Conservation (phyloP, 345 rosid species). For the Syzygium grande region DNA sequence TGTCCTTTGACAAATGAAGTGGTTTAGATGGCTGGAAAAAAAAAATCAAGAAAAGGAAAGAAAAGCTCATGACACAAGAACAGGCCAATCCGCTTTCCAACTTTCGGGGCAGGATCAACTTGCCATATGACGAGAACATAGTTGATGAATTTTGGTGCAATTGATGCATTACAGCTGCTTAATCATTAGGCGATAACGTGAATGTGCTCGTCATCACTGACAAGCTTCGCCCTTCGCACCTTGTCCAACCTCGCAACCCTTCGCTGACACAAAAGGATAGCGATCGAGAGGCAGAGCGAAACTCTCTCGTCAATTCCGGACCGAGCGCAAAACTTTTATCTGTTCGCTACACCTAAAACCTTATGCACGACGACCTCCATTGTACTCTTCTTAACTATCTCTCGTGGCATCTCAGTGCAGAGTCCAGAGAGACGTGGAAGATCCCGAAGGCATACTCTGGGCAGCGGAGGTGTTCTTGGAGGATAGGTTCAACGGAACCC, state of each 20-base stretch:
- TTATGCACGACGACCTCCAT: rapidly evolving
- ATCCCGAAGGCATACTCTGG: too few relatives aligned
- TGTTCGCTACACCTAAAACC: not conserved
- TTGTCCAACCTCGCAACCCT: not conserved
- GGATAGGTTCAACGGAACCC: too few relatives aligned
- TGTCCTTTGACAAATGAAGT: not conserved
- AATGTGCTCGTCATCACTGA: not conserved
- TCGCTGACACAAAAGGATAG: not conserved
- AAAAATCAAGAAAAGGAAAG: too few relatives aligned
- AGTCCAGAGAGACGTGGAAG: too few relatives aligned
- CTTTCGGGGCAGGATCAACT: not conserved
- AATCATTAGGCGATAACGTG: not conserved
- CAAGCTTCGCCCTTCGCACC: not conserved
- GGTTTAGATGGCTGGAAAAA: not conserved
- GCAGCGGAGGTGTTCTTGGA: too few relatives aligned
- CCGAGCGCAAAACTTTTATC: not conserved
- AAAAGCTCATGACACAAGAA: too few relatives aligned
- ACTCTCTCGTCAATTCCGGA: not conserved
- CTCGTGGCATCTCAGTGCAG: too few relatives aligned
- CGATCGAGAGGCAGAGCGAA: not conserved
- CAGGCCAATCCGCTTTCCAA: not conserved
- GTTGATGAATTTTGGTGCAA: not conserved
- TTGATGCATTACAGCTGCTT: not conserved
- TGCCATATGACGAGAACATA: not conserved
- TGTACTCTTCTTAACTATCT: not conserved